Percentiles rank a stretch among this genome's conserved stretches.
These are phyloP conservation scores for Hondaea fermentalgiana DNA, from an alignment of 108 stramenopile species.

Conservation along the genomic window DNA sequence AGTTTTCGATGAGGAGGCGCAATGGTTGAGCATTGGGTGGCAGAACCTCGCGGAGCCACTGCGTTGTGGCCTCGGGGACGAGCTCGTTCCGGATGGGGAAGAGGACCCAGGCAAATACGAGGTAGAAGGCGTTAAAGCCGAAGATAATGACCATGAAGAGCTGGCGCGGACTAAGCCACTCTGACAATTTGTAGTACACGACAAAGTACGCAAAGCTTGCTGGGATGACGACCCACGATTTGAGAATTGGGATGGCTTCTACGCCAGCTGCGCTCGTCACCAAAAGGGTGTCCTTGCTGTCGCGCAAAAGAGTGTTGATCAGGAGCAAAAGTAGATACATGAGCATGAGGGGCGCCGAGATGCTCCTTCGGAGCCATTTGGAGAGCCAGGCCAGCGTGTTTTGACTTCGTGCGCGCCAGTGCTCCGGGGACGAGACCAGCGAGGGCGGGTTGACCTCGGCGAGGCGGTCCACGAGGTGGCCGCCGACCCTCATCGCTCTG, in stretches of 20 bases:
- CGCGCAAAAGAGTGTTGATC: background rate
- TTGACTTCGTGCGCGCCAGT: too few relatives aligned
- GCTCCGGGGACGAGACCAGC: too few relatives aligned
- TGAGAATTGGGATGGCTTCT: background rate
- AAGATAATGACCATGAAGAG: background rate
- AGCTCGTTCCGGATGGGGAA: background rate
- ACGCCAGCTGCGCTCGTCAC: background rate
- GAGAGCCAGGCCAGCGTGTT: background rate
- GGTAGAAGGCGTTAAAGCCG: background rate
- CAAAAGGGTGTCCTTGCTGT: slow-evolving; percentile 7
- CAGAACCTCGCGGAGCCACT: background rate
- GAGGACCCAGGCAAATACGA: background rate
- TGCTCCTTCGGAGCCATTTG: background rate
- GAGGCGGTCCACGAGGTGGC: too few relatives aligned
- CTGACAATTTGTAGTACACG: background rate
- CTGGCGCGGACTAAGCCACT: background rate
- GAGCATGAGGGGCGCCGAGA: background rate
- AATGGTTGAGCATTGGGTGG: background rate
- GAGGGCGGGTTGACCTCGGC: too few relatives aligned
- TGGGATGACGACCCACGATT: background rate
- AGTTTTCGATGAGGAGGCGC: slow-evolving; percentile 49
- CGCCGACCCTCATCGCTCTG: too few relatives aligned
- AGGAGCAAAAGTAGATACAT: background rate
- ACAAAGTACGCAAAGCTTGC: background rate
- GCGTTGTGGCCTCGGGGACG: background rate